These are phyloP conservation scores for Backusella psychrophila DNA, from an alignment of 192 early-diverging fungal species.

Conservation along the genomic window DNA sequence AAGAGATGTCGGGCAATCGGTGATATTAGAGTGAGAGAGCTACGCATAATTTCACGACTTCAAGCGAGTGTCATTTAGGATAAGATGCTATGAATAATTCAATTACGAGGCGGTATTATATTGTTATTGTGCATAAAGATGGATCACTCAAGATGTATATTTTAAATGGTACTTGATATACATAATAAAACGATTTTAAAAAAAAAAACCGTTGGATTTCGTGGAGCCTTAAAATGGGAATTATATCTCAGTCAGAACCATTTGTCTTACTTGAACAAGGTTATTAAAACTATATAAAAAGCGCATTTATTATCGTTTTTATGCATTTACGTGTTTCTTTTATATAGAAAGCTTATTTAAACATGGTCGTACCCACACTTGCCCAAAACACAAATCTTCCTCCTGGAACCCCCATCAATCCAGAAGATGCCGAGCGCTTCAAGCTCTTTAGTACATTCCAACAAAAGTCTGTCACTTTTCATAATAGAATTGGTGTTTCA, in stretches of 20 bases:
- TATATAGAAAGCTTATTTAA: not conserved
- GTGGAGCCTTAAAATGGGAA: not conserved
- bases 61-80: not conserved
- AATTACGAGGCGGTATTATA: not conserved
- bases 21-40: not conserved
- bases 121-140: not conserved
- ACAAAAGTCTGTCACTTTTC: constrained; percentile 63
- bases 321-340: not conserved
- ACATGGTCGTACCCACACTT: constrained; percentile 2
- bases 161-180: too few species aligned
- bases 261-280: not conserved
- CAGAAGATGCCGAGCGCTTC: constrained; percentile 1
- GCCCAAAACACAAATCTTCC: not conserved
- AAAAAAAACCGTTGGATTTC: not conserved
- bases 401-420: constrained; percentile 3
- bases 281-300: constrained; percentile 2
- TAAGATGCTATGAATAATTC: not conserved
- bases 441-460: constrained; percentile 68
- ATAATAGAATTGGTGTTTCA: constrained; percentile 74
- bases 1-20: not conserved
- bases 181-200: not conserved
- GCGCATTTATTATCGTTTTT: not conserved
- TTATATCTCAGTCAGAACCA: not conserved
- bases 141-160: not conserved
- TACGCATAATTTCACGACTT: not conserved